A percentile compares a stretch with the other conserved stretches of the same genome.
Conservation (phyloP, 1,284 basidiomycete species). For the Sanghuangporus sanghuang region DNA sequence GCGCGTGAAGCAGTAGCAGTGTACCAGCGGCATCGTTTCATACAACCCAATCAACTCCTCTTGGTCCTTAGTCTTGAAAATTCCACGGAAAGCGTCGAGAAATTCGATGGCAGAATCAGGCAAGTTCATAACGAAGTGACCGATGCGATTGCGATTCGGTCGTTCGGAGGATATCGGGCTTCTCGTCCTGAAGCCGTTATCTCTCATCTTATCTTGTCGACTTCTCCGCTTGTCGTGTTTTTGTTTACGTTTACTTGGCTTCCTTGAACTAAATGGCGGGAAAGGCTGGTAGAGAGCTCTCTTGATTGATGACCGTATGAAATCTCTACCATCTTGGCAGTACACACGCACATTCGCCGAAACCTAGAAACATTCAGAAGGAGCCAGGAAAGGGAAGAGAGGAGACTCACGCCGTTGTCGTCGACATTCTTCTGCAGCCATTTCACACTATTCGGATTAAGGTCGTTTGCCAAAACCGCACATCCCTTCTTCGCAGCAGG, state of each 20-base stretch:
- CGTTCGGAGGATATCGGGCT: neutral
- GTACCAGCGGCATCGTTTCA: conserved; percentile 80
- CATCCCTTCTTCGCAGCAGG: conserved; percentile 91
- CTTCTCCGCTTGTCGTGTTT: conserved; percentile 27
- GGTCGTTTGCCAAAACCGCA: conserved; percentile 87
- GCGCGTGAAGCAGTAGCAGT: conserved; percentile 96
- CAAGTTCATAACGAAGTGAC: conserved; percentile 96
- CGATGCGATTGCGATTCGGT: conserved; percentile 48
- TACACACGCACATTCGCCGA: conserved; percentile 58
- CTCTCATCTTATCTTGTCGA: conserved; percentile 12
- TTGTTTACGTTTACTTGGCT: conserved; percentile 37
- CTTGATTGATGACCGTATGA: conserved; percentile 60
- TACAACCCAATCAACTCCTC: conserved; percentile 43
- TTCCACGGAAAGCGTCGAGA: conserved; percentile 82
- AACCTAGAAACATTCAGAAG: conserved; percentile 45
- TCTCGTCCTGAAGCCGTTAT: neutral
- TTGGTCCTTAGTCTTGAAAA: conserved; percentile 40
- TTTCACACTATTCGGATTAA: conserved; percentile 86
- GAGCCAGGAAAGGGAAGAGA: neutral
- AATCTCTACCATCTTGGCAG: conserved; percentile 82
- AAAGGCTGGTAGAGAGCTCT: conserved; percentile 63
- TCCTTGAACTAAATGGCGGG: conserved; percentile 44
- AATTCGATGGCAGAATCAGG: conserved; percentile 91
- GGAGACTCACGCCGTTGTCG: conserved; percentile 61
- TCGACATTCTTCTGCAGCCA: conserved; percentile 73